phyloP scores from a whole-genome alignment of 2,329 filamentous ascomycete genomes.

The Davidsoniella virescens region DNA sequence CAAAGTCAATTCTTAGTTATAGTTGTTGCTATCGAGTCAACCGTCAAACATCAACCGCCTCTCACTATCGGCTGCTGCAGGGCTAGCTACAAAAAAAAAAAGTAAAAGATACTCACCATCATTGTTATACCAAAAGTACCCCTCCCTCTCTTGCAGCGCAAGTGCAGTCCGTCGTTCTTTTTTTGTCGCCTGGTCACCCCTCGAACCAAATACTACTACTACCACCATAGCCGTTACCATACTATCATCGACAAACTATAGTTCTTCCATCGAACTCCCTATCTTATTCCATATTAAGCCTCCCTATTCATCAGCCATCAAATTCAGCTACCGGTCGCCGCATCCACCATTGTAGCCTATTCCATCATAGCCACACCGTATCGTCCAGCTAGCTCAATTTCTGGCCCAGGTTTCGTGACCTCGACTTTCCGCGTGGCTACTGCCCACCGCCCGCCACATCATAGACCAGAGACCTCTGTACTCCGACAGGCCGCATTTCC shows the following conservation, averaged over 20 bases:
- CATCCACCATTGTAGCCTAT: not conserved
- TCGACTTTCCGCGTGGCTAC: not conserved
- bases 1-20: no score
- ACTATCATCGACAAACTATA: no score
- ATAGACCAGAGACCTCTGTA: not conserved
- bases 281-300: not conserved
- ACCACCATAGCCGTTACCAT: no score
- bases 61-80: no score
- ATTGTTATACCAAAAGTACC: not conserved
- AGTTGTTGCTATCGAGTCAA: no score
- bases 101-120: not conserved
- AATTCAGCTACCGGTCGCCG: not conserved
- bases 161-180: not conserved
- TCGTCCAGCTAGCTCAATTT: not conserved
- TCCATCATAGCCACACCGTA: not conserved
- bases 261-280: not conserved
- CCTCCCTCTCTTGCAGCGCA: not conserved
- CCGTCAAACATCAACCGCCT: no score
- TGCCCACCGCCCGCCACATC: no score
- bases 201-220: no score
- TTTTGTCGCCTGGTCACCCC: not conserved
- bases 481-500: slow-evolving; percentile 12
- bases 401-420: not conserved
- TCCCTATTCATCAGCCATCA: not conserved
- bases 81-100: no score